phyloP scores from a whole-genome alignment of 106 monocot genomes.

The Acanthochlamys bracteata region DNA sequence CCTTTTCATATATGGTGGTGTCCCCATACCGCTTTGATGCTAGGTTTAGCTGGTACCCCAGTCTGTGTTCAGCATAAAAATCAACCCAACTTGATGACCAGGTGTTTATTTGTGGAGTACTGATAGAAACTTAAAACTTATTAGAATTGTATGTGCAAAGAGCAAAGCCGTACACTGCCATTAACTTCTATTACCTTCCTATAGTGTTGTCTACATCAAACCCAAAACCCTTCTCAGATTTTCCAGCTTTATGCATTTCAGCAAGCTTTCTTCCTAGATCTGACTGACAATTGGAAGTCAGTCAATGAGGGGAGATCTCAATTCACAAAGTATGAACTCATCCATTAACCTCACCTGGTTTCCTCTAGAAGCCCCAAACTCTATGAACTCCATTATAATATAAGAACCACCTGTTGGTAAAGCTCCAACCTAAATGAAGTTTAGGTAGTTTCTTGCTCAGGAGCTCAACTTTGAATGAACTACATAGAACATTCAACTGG shows the following conservation, averaged over 20 bases:
- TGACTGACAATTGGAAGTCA: constrained; percentile 43
- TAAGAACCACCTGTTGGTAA: constrained; percentile 77
- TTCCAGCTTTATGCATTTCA: constrained; percentile 95
- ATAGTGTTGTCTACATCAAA: constrained; percentile 92
- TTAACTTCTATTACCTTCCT: constrained; percentile 45
- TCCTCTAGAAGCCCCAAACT: constrained; percentile 68
- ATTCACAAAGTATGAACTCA: no score
- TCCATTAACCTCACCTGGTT: constrained; percentile 40
- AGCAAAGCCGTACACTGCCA: not conserved
- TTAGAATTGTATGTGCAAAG: not conserved
- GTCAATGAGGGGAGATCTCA: not conserved
- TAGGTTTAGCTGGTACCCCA: constrained; percentile 74
- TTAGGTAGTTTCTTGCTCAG: not conserved
- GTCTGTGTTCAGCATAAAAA: constrained; percentile 71
- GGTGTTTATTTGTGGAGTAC: constrained; percentile 92
- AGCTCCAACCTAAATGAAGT: constrained; percentile 45
- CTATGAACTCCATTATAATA: constrained; percentile 91
- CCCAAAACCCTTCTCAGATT: constrained; percentile 75
- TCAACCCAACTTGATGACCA: constrained; percentile 89
- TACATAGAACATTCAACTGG: not conserved
- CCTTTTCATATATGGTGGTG: constrained; percentile 73
- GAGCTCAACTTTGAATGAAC: not conserved
- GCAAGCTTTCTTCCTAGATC: constrained; percentile 73
- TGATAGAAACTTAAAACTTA: constrained; percentile 7
- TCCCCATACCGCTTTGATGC: constrained; percentile 53